A percentile compares a stretch with the other conserved stretches of the same genome.
Evolutionary conservation across 495 filamentous ascomycete species (phyloP).

Genomic region (Mytilinidion resinicola): DNA sequence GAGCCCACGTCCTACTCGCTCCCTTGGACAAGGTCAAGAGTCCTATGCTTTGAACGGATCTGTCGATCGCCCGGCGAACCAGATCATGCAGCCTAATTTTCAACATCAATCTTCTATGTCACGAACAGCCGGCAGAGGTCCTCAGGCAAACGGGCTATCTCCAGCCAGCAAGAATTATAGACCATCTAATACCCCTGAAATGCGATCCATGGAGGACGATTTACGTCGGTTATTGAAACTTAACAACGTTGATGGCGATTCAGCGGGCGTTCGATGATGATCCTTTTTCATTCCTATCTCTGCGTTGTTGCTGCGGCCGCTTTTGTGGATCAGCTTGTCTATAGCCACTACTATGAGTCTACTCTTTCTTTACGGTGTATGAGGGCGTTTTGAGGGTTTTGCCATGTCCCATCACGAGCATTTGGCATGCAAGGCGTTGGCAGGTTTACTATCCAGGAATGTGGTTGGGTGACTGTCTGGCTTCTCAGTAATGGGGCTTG

Average conservation of each 20-base stretch:
- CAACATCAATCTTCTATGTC: neutral
- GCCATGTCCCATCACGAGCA: too few relatives aligned
- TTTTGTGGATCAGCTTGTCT: too few relatives aligned
- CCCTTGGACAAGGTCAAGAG: neutral
- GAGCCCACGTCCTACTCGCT: neutral
- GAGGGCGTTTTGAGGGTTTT: too few relatives aligned
- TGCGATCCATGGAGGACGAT: neutral
- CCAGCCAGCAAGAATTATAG: neutral
- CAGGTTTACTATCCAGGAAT: too few relatives aligned
- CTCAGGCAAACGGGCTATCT: neutral
- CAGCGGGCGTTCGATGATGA: constrained; percentile 1
- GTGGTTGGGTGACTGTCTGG: too few relatives aligned
- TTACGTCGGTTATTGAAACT: constrained; percentile 1
- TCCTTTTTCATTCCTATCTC: too few relatives aligned
- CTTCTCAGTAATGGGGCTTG: too few relatives aligned
- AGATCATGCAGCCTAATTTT: neutral
- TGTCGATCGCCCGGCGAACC: neutral
- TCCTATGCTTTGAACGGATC: neutral
- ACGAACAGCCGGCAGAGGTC: neutral
- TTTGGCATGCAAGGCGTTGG: too few relatives aligned
- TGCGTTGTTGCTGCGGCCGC: too few relatives aligned
- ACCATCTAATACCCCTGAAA: neutral
- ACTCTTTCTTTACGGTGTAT: too few relatives aligned
- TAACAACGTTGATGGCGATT: neutral
- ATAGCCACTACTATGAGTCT: too few relatives aligned